phyloP scores from a whole-genome alignment of 2,329 filamentous ascomycete genomes.

The Nemania sp. region DNA sequence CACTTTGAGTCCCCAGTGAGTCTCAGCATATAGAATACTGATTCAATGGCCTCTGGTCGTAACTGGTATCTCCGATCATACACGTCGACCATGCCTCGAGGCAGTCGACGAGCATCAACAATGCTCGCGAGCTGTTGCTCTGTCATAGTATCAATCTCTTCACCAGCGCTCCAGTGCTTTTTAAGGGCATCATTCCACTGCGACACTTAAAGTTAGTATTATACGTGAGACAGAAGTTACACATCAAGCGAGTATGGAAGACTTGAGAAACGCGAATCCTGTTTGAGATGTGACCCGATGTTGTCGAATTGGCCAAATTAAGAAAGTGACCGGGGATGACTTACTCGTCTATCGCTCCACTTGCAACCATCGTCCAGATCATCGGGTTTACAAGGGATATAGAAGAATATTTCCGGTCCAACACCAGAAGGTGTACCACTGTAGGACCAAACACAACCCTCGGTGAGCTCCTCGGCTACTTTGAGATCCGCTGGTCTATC shows the following conservation, averaged over 20 bases:
- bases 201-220: background rate
- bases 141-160: slow-evolving; percentile 27
- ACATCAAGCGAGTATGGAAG: no score
- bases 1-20: slow-evolving; percentile 68
- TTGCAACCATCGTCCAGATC: slow-evolving; percentile 35
- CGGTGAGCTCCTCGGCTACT: slow-evolving; percentile 60
- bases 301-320: background rate
- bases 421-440: slow-evolving; percentile 59
- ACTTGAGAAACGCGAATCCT: background rate
- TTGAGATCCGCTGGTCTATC: slow-evolving; percentile 57
- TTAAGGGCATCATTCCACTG: slow-evolving; percentile 33
- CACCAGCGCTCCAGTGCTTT: slow-evolving; percentile 35
- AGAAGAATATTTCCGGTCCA: slow-evolving; percentile 62
- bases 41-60: slow-evolving; percentile 79
- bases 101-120: slow-evolving; percentile 50
- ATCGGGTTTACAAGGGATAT: slow-evolving; percentile 45
- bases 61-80: slow-evolving; percentile 64
- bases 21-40: slow-evolving; percentile 76
- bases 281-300: background rate
- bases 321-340: background rate
- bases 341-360: slow-evolving; percentile 36
- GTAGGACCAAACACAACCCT: slow-evolving; percentile 69
- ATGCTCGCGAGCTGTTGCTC: slow-evolving; percentile 40
- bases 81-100: slow-evolving; percentile 59
- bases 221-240: no score